phyloP scores from a whole-genome alignment of 1,284 basidiomycete species.

The Boletus chippewaensis region DNA sequence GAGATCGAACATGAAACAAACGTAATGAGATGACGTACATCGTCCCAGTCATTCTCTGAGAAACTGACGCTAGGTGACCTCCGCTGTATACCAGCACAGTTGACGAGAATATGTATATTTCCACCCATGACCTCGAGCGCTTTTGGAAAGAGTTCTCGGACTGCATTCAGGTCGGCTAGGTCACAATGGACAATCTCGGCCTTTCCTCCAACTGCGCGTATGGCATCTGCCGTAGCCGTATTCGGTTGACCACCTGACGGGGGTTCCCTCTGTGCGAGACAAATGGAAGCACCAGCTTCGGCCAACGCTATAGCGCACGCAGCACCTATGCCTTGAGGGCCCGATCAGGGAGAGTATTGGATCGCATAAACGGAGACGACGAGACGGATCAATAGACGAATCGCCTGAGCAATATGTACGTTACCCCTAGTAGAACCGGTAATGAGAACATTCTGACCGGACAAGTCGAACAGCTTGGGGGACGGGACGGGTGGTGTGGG shows the following conservation, averaged over 20 bases:
- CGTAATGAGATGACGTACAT: conserved; percentile 46
- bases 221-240: conserved; percentile 49
- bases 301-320: conserved; percentile 68
- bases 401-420: conserved; percentile 22
- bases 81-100: conserved; percentile 93
- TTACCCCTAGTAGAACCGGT: conserved; percentile 65
- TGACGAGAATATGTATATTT: conserved; percentile 81
- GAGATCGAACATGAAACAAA: conserved; percentile 5
- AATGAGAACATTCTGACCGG: conserved; percentile 56
- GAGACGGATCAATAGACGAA: conserved; percentile 8
- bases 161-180: conserved; percentile 60
- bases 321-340: conserved; percentile 58
- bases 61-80: conserved; percentile 79
- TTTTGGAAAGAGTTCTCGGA: conserved; percentile 58
- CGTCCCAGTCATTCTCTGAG: conserved; percentile 83
- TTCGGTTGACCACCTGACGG: conserved; percentile 38
- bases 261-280: conserved; percentile 64
- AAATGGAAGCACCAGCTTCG: conserved; percentile 75
- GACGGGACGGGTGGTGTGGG: conserved; percentile 40
- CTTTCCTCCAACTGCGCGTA: conserved; percentile 40
- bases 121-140: conserved; percentile 59
- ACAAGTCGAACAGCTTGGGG: conserved; percentile 54
- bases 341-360: conserved; percentile 10
- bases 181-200: conserved; percentile 68
- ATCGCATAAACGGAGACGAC: conserved; percentile 17